Evolutionary conservation across 2,329 filamentous ascomycete species (phyloP).

Genomic region (Fusarium praegraminearum): DNA sequence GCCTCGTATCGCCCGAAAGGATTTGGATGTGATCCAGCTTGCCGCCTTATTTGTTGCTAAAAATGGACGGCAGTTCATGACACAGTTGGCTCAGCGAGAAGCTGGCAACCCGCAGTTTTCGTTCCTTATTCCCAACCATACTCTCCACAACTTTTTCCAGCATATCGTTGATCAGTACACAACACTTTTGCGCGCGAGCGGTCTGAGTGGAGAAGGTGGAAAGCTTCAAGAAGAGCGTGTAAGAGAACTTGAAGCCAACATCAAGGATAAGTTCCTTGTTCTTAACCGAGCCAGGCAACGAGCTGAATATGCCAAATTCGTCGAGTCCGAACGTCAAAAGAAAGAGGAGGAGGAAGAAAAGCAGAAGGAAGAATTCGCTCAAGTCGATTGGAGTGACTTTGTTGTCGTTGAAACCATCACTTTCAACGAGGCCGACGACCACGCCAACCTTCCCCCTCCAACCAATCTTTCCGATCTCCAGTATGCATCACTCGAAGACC

Average conservation of each 20-base stretch:
- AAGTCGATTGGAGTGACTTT: constrained; percentile 99
- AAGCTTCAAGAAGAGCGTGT: constrained; percentile 79
- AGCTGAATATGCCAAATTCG: constrained; percentile 86
- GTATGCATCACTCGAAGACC: constrained; percentile 93
- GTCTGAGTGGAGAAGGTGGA: constrained; percentile 73
- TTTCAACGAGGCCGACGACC: constrained; percentile 90
- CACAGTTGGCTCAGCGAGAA: constrained; percentile 87
- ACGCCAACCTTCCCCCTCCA: constrained; percentile 86
- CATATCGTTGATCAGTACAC: constrained; percentile 94
- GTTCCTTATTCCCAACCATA: constrained; percentile 94
- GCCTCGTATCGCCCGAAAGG: constrained; percentile 96
- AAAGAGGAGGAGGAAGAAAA: constrained; percentile 89
- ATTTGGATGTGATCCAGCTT: constrained; percentile 79
- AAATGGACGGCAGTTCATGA: constrained; percentile 93
- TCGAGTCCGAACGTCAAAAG: constrained; percentile 86
- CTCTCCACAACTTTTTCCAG: constrained; percentile 95
- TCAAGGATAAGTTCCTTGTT: constrained; percentile 82
- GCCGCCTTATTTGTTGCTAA: constrained; percentile 94
- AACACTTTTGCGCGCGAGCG: constrained; percentile 76
- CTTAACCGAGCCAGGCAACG: constrained; percentile 85
- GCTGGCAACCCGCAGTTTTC: constrained; percentile 94
- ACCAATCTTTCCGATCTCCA: constrained; percentile 92
- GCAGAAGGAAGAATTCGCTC: constrained; percentile 79
- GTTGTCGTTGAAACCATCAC: constrained; percentile 94
- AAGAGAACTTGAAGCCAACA: constrained; percentile 78